A percentile compares a stretch with the other conserved stretches of the same genome.
Conservation (phyloP, 208 protist genomes). For the Acanthamoeba triangularis region DNA sequence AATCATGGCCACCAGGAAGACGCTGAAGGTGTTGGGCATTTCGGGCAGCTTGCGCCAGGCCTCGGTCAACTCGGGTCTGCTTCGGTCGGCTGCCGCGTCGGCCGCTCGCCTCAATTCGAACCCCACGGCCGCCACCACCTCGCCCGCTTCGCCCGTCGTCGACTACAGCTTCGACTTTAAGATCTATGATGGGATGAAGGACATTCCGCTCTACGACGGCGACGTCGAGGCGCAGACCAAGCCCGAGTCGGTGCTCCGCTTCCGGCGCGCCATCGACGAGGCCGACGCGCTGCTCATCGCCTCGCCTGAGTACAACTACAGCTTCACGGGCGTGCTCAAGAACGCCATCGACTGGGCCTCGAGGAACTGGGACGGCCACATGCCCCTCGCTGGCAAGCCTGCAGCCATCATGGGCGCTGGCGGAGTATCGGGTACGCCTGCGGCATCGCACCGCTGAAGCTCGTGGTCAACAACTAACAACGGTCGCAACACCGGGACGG, state of each 20-base stretch:
- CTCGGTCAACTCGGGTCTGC: conserved; percentile 5
- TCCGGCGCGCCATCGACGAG: conserved; percentile 44
- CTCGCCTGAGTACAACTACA: conserved; percentile 33
- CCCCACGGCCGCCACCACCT: neutral
- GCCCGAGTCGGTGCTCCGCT: conserved; percentile 2
- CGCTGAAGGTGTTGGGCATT: neutral
- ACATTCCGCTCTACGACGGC: conserved; percentile 50
- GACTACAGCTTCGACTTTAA: conserved; percentile 32
- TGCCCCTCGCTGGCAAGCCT: neutral
- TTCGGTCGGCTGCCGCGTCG: neutral
- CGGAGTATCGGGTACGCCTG: neutral
- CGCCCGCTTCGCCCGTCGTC: neutral
- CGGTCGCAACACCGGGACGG: too few species aligned
- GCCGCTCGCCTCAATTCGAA: neutral
- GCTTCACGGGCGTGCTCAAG: neutral
- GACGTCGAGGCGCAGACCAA: conserved; percentile 24
- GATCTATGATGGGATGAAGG: neutral
- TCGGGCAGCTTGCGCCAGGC: conserved; percentile 32
- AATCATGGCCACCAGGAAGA: conserved; percentile 3
- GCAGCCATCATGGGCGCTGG: conserved; percentile 5
- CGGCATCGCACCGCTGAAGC: neutral
- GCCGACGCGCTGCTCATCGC: conserved; percentile 12
- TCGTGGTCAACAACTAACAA: too few species aligned
- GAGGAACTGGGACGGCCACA: neutral
- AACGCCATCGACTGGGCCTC: conserved; percentile 20